phyloP scores from a whole-genome alignment of 129 eudicot species.

The Artemisia annua region DNA sequence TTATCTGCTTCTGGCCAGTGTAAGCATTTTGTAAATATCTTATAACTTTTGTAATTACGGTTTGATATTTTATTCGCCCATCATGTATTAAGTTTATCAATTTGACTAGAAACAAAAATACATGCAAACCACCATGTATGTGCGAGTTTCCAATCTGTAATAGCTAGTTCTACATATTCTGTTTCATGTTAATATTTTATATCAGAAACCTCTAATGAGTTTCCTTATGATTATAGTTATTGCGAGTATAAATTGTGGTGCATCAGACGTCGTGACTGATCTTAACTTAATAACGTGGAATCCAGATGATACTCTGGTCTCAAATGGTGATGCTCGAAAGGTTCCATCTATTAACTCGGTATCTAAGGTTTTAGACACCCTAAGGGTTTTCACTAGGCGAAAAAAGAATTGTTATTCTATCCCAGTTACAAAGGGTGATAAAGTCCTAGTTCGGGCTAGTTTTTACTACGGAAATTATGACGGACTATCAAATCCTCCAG shows the following conservation, averaged over 20 bases:
- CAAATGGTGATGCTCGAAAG: conserved; percentile 25
- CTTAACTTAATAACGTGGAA: conserved; percentile 11
- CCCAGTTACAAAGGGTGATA: conserved; percentile 17
- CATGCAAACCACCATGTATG: no score
- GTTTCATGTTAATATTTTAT: background rate
- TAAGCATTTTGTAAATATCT: no score
- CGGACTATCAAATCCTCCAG: conserved; percentile 31
- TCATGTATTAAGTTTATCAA: no score
- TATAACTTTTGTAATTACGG: no score
- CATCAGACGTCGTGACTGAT: background rate
- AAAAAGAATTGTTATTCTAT: conserved; percentile 31
- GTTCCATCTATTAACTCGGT: conserved; percentile 16
- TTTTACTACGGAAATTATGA: conserved; percentile 46
- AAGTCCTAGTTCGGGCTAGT: conserved; percentile 31
- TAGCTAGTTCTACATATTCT: no score
- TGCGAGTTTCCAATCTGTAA: no score
- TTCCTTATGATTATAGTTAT: conserved; percentile 19
- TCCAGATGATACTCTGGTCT: conserved; percentile 10
- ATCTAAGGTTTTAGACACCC: conserved; percentile 22
- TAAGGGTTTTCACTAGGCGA: conserved; percentile 29
- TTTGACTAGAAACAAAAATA: no score
- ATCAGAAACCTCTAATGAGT: background rate
- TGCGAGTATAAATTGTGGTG: conserved; percentile 37
- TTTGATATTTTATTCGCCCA: no score
- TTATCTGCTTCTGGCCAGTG: no score